A percentile compares a stretch with the other conserved stretches of the same genome.
These are phyloP conservation scores for Xylogone sp. DNA, from an alignment of 2,329 filamentous ascomycete genomes.

Conservation along the genomic window DNA sequence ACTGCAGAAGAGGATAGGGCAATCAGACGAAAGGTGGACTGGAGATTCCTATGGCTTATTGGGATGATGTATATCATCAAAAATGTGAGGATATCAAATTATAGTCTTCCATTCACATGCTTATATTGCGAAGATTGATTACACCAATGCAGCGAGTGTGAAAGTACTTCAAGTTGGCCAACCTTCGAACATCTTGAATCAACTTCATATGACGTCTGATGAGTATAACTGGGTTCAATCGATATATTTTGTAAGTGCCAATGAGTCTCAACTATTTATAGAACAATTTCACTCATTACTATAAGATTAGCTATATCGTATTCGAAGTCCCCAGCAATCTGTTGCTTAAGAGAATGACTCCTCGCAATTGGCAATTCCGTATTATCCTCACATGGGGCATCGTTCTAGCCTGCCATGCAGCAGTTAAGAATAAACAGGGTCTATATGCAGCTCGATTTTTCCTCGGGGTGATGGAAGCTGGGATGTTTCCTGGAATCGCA, in stretches of 20 bases:
- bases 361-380: constrained; percentile 31
- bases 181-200: constrained; percentile 31
- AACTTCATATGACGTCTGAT: constrained; percentile 36
- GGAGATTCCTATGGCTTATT: constrained; percentile 33
- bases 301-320: constrained; percentile 34
- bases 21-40: constrained; percentile 37
- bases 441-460: constrained; percentile 36
- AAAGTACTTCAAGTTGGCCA: constrained; percentile 39
- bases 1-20: constrained; percentile 32
- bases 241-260: constrained; percentile 32
- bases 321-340: constrained; percentile 38
- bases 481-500: constrained; percentile 37
- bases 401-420: constrained; percentile 34
- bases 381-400: constrained; percentile 35
- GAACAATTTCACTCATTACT: neutral
- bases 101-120: neutral
- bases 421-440: constrained; percentile 33
- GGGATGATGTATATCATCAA: constrained; percentile 40
- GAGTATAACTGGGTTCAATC: constrained; percentile 38
- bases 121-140: constrained; percentile 29
- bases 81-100: constrained; percentile 22
- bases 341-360: constrained; percentile 32
- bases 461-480: constrained; percentile 38
- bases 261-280: neutral
- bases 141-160: constrained; percentile 35